Evolutionary conservation across 306 rosid genomes (phyloP).

Genomic region (Dalbergia cochinchinensis): DNA sequence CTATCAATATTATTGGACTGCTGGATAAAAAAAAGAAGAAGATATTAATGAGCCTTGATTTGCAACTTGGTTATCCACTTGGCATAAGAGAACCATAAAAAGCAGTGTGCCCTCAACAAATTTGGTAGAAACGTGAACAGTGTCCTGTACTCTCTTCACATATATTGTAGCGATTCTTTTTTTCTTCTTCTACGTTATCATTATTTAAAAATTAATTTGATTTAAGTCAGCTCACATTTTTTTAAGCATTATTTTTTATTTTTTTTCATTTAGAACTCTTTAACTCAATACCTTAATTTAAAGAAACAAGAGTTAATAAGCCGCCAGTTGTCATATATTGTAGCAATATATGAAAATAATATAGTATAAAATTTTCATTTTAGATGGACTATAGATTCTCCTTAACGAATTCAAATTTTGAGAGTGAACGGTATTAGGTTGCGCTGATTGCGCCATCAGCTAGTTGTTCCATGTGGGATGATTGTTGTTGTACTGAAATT

Average conservation of each 20-base stretch:
- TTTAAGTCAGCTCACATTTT: too few relatives aligned
- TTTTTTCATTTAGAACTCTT: too few relatives aligned
- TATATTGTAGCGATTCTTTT: neutral
- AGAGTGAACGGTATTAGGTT: conserved; percentile 46
- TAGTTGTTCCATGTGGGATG: conserved; percentile 47
- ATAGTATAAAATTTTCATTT: too few relatives aligned
- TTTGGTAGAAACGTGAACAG: conserved; percentile 29
- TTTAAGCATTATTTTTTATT: too few relatives aligned
- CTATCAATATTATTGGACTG: neutral
- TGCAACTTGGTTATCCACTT: conserved; percentile 1
- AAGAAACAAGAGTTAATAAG: too few relatives aligned
- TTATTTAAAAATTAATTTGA: too few relatives aligned
- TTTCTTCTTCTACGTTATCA: neutral
- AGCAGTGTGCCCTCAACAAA: neutral
- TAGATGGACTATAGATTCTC: neutral
- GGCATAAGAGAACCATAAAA: neutral
- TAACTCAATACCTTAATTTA: too few relatives aligned
- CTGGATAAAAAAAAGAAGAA: neutral
- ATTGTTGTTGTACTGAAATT: conserved; percentile 49
- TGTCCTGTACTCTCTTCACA: neutral
- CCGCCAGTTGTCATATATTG: too few relatives aligned
- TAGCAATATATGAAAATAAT: too few relatives aligned
- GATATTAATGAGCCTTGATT: neutral
- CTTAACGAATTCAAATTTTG: conserved; percentile 21
- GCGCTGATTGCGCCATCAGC: conserved; percentile 71